Base-by-base conservation (phyloP, 148 eudicot species). In the Selenicereus undatus region DNA sequence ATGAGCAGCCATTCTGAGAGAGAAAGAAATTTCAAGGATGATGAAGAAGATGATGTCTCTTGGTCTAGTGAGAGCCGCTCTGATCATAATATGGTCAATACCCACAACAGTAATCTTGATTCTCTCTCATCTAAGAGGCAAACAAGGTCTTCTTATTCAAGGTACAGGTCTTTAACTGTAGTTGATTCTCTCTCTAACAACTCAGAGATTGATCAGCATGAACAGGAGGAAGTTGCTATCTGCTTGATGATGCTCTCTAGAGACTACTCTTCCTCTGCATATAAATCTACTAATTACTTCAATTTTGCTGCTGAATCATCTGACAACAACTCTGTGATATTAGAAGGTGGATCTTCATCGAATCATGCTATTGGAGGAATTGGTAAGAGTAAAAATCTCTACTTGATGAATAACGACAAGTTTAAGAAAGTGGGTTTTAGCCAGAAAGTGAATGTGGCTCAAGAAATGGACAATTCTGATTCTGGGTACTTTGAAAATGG, bases 231-330 rank as follows among this genome's bases (percentile, higher is more conserved):
- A 42, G 89, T 92, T 20, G 98, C 99, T 72, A 76, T 89, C 84
- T 90, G 91, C 79, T 92, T 96, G 89, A 91, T 96, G 92, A 89
- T 96, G 98, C 69, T 96, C 60, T 93, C 95, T 72, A 90, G 89
- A 88, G 99, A 95, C 83, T 89, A 84, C 21, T 78, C 60, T 64
- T 89, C 86, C 16, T 78, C 62, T 75, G 45, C 82, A 48, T 51
- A 24, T 11, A 78, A 52, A 21, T 21, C 1, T 2, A 13, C 6
- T 9, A 64, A 14, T 51, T 75, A 48, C 50, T 69, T 83, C 54
- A 75, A 77, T 74, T 50, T 90, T 21, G 85, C 84, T 71, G 87
- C 85, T 11, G 99, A 93, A 66, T 91, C 97, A 2, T 92, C 95
- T 9, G 97, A 91, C 81, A 91, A 93, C 71, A 88, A 89, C 78